These are phyloP conservation scores for Dioszegia hungarica DNA, from an alignment of 768 basidiomycete genomes.

Conservation along the genomic window DNA sequence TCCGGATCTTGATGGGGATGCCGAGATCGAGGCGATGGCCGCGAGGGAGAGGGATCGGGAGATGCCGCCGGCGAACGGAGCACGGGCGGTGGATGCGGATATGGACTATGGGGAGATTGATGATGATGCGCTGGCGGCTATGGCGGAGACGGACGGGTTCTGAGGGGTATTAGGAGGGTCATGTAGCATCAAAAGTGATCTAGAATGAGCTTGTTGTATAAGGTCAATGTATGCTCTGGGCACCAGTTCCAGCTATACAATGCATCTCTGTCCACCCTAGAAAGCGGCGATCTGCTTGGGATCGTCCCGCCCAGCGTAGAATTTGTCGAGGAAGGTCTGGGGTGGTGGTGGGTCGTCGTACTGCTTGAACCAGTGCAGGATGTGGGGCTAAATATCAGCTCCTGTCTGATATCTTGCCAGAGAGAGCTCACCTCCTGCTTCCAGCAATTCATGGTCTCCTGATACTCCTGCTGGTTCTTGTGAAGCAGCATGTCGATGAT, in stretches of 20 bases:
- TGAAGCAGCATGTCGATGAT: slow-evolving; percentile 79
- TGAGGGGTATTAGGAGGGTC: too few relatives aligned
- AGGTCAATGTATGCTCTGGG: neutral
- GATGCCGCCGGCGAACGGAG: slow-evolving; percentile 23
- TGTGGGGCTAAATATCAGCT: slow-evolving; percentile 35
- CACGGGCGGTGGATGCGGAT: slow-evolving; percentile 22
- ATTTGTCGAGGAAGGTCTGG: slow-evolving; percentile 48
- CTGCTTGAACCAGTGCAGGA: slow-evolving; percentile 48
- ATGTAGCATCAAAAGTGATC: slow-evolving; percentile 1
- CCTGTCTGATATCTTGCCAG: neutral
- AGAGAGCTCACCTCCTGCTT: slow-evolving; percentile 58
- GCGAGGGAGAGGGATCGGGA: too few relatives aligned
- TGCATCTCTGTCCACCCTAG: slow-evolving; percentile 13
- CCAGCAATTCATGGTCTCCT: slow-evolving; percentile 93
- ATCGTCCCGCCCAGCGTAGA: slow-evolving; percentile 47
- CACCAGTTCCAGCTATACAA: neutral
- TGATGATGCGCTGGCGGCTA: slow-evolving; percentile 20
- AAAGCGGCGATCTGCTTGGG: slow-evolving; percentile 41
- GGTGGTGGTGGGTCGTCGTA: slow-evolving; percentile 44
- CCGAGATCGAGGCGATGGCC: slow-evolving; percentile 7
- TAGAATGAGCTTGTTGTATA: too few relatives aligned
- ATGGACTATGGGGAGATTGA: slow-evolving; percentile 18
- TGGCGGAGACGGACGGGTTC: slow-evolving; percentile 26
- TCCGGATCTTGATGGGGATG: neutral
- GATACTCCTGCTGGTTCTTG: slow-evolving; percentile 80